Evolutionary conservation across 768 basidiomycete genomes (phyloP).

Genomic region (Amanita phalloides): DNA sequence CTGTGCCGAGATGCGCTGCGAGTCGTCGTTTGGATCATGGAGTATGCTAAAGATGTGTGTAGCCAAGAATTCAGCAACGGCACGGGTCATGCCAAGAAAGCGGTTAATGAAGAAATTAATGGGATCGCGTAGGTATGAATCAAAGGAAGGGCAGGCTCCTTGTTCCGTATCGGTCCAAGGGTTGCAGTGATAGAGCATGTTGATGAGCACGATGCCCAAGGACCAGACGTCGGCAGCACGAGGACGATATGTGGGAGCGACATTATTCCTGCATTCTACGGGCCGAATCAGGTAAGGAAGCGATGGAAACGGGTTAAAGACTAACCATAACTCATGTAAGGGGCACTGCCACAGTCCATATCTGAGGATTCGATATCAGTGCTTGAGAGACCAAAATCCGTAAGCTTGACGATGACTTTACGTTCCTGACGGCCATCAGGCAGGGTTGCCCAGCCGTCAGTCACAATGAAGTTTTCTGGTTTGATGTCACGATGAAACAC

Average conservation of each 20-base stretch:
- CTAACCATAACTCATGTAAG: constrained; percentile 96
- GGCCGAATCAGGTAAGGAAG: constrained; percentile 9
- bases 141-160: constrained; percentile 74
- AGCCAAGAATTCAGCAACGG: constrained; percentile 84
- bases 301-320: constrained; percentile 8
- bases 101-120: constrained; percentile 81
- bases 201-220: constrained; percentile 96
- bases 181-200: constrained; percentile 98
- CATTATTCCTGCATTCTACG: constrained; percentile 93
- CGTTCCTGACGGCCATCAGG: constrained; percentile 55
- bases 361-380: constrained; percentile 82
- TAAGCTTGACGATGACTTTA: constrained; percentile 90
- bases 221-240: constrained; percentile 98
- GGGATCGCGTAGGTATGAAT: constrained; percentile 67
- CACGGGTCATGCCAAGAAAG: constrained; percentile 80
- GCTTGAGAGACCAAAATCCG: constrained; percentile 94
- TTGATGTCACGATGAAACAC: constrained; percentile 98
- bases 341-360: constrained; percentile 97
- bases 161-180: constrained; percentile 94
- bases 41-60: constrained; percentile 77
- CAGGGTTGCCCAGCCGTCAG: constrained; percentile 58
- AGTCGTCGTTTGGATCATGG: constrained; percentile 52
- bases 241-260: constrained; percentile 88
- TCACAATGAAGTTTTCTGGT: constrained; percentile 97
- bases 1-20: constrained; percentile 59